phyloP scores from a whole-genome alignment of 108 stramenopile species.

The Skeletonema potamos region DNA sequence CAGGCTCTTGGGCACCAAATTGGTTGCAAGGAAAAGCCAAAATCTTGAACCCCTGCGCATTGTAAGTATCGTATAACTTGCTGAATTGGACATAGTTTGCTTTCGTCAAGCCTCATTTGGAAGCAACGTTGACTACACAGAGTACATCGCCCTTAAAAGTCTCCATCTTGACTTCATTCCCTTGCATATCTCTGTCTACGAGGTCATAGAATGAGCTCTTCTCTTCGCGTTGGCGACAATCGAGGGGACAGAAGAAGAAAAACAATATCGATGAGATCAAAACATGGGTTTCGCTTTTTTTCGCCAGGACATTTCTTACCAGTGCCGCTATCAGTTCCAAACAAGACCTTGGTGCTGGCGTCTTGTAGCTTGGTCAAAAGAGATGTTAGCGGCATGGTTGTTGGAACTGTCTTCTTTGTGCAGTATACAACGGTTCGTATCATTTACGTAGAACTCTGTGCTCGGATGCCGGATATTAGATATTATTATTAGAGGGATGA shows the following conservation, averaged over 20 bases:
- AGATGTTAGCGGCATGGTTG: not conserved
- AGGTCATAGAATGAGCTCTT: slow-evolving; percentile 54
- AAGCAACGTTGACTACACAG: slow-evolving; percentile 78
- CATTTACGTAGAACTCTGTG: not conserved
- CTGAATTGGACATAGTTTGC: slow-evolving; percentile 50
- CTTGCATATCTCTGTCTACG: slow-evolving; percentile 51
- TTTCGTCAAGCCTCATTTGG: slow-evolving; percentile 62
- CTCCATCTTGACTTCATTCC: slow-evolving; percentile 53
- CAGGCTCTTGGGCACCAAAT: slow-evolving; percentile 78
- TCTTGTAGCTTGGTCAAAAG: not conserved
- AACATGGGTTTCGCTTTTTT: no score
- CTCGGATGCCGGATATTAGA: no score
- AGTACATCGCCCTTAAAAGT: slow-evolving; percentile 60
- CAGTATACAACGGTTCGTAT: not conserved
- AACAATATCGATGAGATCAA: not conserved
- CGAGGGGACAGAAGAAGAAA: not conserved
- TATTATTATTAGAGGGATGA: no score
- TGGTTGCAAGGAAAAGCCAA: slow-evolving; percentile 86
- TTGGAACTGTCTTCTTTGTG: not conserved
- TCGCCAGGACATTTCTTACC: no score
- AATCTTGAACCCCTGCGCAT: slow-evolving; percentile 57
- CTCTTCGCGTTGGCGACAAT: not conserved
- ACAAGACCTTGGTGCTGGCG: slow-evolving; percentile 1
- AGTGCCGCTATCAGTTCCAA: slow-evolving; percentile 7
- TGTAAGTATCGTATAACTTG: slow-evolving; percentile 57